These are phyloP conservation scores for Phytophthora cactorum DNA, from an alignment of 352 stramenopile species.

Conservation along the genomic window DNA sequence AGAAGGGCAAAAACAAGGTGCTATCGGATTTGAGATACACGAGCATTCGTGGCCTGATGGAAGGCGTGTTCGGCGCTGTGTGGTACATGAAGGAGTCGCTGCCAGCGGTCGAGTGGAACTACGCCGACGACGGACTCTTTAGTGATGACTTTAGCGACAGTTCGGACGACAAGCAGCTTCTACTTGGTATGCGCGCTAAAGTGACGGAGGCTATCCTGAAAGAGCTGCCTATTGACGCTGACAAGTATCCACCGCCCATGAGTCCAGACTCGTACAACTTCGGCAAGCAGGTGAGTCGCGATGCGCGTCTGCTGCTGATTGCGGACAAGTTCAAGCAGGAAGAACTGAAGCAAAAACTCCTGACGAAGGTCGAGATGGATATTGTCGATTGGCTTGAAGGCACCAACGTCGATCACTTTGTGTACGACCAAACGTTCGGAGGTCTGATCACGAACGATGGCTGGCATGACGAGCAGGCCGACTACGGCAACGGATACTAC, in stretches of 20 bases:
- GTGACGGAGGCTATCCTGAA: constrained; percentile 46
- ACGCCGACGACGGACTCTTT: constrained; percentile 62
- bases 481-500: constrained; percentile 91
- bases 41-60: constrained; percentile 78
- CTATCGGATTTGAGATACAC: constrained; percentile 62
- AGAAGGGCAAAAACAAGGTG: constrained; percentile 42
- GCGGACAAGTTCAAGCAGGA: constrained; percentile 74
- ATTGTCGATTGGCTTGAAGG: constrained; percentile 66
- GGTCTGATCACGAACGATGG: constrained; percentile 92
- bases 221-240: constrained; percentile 54
- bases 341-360: constrained; percentile 45
- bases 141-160: constrained; percentile 37
- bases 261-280: constrained; percentile 81
- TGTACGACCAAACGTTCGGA: constrained; percentile 94
- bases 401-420: constrained; percentile 71
- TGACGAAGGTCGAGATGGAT: constrained; percentile 65
- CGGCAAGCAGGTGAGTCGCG: constrained; percentile 78
- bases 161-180: constrained; percentile 34
- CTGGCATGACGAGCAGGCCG: constrained; percentile 51
- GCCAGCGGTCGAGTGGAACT: constrained; percentile 69
- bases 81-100: constrained; percentile 77
- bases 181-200: constrained; percentile 40
- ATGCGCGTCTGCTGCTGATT: constrained; percentile 77
- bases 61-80: constrained; percentile 58
- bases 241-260: constrained; percentile 51